Conservation (phyloP, 352 stramenopile species). For the Globisporangium okanoganense region DNA sequence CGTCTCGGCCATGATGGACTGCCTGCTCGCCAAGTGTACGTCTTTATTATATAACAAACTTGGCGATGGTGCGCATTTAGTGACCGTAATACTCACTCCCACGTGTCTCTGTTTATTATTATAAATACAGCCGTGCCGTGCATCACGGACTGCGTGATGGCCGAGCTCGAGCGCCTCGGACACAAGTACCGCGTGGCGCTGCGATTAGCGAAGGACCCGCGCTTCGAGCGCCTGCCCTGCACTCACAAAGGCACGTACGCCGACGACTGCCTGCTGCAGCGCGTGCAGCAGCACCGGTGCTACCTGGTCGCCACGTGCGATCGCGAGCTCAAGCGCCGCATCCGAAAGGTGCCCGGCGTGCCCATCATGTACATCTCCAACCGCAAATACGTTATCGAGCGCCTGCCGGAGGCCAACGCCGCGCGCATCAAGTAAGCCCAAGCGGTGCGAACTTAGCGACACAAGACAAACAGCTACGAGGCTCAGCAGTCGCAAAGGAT, state of each 20-base stretch:
- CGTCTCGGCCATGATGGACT: conserved; percentile 99
- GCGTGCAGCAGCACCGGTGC: conserved; percentile 94
- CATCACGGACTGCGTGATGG: conserved; percentile 99
- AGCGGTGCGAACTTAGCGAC: neutral
- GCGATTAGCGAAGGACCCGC: conserved; percentile 95
- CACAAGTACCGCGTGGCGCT: conserved; percentile 94
- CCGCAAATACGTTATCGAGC: conserved; percentile 99
- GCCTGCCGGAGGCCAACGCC: conserved; percentile 96
- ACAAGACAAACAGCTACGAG: neutral
- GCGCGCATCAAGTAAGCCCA: conserved; percentile 79
- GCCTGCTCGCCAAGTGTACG: conserved; percentile 98
- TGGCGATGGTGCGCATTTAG: neutral
- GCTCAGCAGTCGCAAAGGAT: neutral
- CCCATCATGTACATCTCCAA: conserved; percentile 99
- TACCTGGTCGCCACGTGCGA: conserved; percentile 99
- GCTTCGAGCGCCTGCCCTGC: conserved; percentile 98
- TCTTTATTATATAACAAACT: neutral
- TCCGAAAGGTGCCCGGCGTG: conserved; percentile 99
- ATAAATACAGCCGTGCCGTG: conserved; percentile 83
- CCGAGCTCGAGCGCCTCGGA: conserved; percentile 98
- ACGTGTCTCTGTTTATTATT: neutral
- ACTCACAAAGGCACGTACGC: conserved; percentile 99
- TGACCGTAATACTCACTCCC: neutral
- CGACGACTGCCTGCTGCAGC: conserved; percentile 97
- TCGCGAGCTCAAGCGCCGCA: conserved; percentile 98